Evolutionary conservation across 2,329 filamentous ascomycete species (phyloP).

Genomic region (Colletotrichum siamense): DNA sequence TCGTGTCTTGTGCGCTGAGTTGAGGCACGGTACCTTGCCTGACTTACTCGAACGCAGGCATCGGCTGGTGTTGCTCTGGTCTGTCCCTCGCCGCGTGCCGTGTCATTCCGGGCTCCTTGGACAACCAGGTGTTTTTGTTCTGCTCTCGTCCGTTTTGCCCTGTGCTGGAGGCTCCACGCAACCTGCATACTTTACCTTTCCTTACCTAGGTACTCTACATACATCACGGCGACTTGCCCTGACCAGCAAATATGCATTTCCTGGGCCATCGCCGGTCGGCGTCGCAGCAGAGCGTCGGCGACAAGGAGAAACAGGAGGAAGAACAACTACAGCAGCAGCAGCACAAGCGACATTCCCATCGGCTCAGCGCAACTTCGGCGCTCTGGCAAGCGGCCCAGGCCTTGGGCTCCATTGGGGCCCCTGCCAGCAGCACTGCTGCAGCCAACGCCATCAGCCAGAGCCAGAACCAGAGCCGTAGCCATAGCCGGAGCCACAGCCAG

Average conservation of each 20-base stretch:
- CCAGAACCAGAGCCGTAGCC: constrained; percentile 9
- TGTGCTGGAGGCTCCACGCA: neutral
- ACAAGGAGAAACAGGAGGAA: constrained; percentile 14
- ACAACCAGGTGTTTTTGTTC: neutral
- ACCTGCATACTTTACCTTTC: neutral
- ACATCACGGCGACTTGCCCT: neutral
- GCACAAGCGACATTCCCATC: constrained; percentile 2
- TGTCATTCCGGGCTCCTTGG: neutral
- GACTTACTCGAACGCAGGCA: neutral
- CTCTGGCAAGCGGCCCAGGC: constrained; percentile 18
- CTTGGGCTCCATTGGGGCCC: constrained; percentile 16
- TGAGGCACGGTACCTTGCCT: neutral
- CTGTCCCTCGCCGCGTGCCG: neutral
- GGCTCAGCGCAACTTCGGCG: constrained; percentile 15
- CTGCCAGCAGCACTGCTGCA: constrained; percentile 2
- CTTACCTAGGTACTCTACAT: neutral
- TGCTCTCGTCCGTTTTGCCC: neutral
- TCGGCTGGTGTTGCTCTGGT: neutral
- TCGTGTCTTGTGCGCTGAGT: neutral
- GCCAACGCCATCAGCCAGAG: constrained; percentile 16
- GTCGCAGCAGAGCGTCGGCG: constrained; percentile 13
- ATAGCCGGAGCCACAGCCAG: constrained; percentile 13
- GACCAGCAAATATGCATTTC: constrained; percentile 5
- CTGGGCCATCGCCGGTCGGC: constrained; percentile 17
- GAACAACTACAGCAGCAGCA: neutral